These are phyloP conservation scores for Boletus rubescentipes DNA, from an alignment of 768 basidiomycete genomes.

Conservation along the genomic window DNA sequence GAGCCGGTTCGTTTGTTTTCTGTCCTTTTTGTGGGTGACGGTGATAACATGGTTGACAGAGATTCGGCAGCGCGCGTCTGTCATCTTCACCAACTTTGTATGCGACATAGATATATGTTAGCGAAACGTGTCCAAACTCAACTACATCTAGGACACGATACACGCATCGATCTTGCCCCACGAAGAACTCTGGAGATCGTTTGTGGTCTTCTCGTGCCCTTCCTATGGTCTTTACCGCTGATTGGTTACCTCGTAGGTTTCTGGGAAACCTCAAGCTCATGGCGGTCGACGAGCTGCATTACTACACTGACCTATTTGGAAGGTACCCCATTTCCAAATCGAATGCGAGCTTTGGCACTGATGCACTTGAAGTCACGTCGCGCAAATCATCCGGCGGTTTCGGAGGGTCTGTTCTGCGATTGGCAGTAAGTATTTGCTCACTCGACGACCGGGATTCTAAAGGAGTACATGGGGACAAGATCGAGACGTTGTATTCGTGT, in stretches of 20 bases:
- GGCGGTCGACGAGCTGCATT: conserved; percentile 85
- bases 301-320: conserved; percentile 78
- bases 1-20: conserved; percentile 46
- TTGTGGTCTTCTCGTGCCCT: conserved; percentile 1
- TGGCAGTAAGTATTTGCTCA: conserved; percentile 55
- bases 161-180: conserved; percentile 83
- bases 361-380: conserved; percentile 60
- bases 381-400: conserved; percentile 73
- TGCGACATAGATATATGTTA: conserved; percentile 17
- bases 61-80: conserved; percentile 70
- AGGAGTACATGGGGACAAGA: conserved; percentile 37
- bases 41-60: conserved; percentile 33
- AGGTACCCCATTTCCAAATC: conserved; percentile 44
- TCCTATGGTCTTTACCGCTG: background rate
- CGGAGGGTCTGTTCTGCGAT: conserved; percentile 73
- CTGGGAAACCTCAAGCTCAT: conserved; percentile 73
- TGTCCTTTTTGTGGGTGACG: background rate
- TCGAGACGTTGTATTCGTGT: conserved; percentile 59
- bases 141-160: conserved; percentile 64
- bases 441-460: background rate
- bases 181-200: conserved; percentile 83
- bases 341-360: background rate
- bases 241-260: conserved; percentile 47
- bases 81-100: conserved; percentile 90
- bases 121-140: background rate